Percentiles rank a stretch among this genome's conserved stretches.
phyloP scores from a whole-genome alignment of 352 stramenopile genomes.

The Phytopythium sindhum region DNA sequence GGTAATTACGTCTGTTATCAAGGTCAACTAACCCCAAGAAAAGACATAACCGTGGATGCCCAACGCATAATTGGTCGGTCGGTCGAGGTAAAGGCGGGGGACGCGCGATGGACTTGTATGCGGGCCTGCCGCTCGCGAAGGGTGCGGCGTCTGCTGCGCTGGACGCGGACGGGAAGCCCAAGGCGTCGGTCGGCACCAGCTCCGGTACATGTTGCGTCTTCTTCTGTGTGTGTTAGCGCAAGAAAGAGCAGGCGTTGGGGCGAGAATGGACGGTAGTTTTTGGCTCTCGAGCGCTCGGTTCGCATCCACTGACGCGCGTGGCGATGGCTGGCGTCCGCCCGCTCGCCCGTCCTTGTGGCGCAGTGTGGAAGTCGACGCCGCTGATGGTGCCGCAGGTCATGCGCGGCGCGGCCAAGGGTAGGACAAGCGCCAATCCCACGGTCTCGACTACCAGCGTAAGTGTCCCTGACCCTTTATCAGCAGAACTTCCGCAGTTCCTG shows the following conservation, averaged over 20 bases:
- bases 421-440: constrained; percentile 10
- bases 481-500: too few relatives aligned
- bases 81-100: not conserved
- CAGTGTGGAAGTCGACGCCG: constrained; percentile 53
- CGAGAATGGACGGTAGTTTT: not conserved
- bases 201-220: constrained; percentile 18
- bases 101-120: constrained; percentile 73
- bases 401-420: constrained; percentile 29
- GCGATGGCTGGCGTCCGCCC: not conserved
- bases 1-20: not conserved
- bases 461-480: not conserved
- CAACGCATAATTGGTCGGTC: not conserved
- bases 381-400: constrained; percentile 48
- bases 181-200: constrained; percentile 21
- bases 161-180: constrained; percentile 49
- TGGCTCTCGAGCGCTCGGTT: not conserved
- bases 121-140: constrained; percentile 66
- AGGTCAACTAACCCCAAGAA: not conserved
- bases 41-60: not conserved
- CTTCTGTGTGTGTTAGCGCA: not conserved
- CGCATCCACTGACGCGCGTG: not conserved
- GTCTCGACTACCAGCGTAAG: constrained; percentile 24
- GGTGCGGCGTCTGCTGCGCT: constrained; percentile 46
- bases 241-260: not conserved
- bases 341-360: constrained; percentile 2